Evolutionary conservation across 345 rosid genomes (phyloP).

Genomic region (Corymbia maculata): DNA sequence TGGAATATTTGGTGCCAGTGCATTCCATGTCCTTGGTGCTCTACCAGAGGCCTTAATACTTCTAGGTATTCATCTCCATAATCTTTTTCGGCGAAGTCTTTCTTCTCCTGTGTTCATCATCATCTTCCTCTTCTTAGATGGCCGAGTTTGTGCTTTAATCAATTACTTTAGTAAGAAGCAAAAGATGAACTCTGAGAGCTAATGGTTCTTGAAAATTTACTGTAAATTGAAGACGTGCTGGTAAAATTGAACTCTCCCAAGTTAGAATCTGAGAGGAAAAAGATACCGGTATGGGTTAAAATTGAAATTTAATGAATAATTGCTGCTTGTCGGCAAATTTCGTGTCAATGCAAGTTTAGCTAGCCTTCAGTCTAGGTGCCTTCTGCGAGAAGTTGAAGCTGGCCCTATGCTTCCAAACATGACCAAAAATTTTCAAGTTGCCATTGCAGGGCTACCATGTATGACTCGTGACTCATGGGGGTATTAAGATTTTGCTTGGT

Average conservation of each 20-base stretch:
- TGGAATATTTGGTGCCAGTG: constrained; percentile 14
- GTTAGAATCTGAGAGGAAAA: not conserved
- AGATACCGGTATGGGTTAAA: not conserved
- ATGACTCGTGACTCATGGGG: not conserved
- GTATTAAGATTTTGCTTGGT: not conserved
- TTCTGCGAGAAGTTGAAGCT: not conserved
- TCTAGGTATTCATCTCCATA: constrained; percentile 1
- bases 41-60: constrained; percentile 15
- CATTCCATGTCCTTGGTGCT: constrained; percentile 11
- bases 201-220: not conserved
- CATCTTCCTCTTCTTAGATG: not conserved
- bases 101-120: not conserved
- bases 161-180: not conserved
- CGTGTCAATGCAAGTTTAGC: not conserved
- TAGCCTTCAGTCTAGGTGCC: not conserved
- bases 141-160: not conserved
- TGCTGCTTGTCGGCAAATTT: not conserved
- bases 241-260: not conserved
- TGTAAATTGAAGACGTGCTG: not conserved
- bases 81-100: not conserved
- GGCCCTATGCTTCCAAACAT: not conserved
- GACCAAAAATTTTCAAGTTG: not conserved
- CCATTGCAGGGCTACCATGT: not conserved
- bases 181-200: not conserved
- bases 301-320: not conserved